Evolutionary conservation across 805 yeast species (phyloP), one percentile per base, ranked within the genome.

Genomic region (Ogataea pilisensis): DNA sequence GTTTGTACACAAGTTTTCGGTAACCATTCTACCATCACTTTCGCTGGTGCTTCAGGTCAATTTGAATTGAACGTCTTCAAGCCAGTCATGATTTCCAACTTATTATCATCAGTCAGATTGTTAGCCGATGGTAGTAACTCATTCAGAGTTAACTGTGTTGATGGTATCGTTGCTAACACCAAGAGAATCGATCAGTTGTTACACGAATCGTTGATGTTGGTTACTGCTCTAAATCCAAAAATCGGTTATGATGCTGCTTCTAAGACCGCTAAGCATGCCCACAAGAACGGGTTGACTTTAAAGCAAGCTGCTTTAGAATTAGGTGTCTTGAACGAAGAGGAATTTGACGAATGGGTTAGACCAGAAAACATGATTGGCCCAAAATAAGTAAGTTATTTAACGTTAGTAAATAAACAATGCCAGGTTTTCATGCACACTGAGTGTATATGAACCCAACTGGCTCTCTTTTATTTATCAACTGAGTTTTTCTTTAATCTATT

Each of bases 361-460:
- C 99, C 99, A 51, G 98, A 93, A 74, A 78, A 85, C 62, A 93
- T 93, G 99, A 82, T 93, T 70, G 96, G 97, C 48, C 98, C 99
- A 60, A 83, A 84, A 38, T 38, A 42, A 38, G 33, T 8, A 19
- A 9, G 7, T 5, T 17, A n/a, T 7, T 18, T 13, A 18, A 17
- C 13, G 11, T 17, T 12, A 24, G 11, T 8, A 24, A 24, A 7
- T 24, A 24, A 24, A 24, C 26, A 24, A 7, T 8, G 11, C 7
- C 26, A 8, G 11, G 7, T 8, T 8, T 24, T 24, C 26, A 24
- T 24, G 11, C 26, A 24, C 11, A 8, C 26, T 24, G 26, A 24
- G 26, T 24, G 11, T 27, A 27, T 27, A 27, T 27, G 29, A n/a
- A n/a, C n/a, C n/a, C n/a, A n/a, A n/a, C n/a, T n/a, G n/a, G n/a